Evolutionary conservation across 306 rosid genomes (phyloP).

Genomic region (Trichosanthes cucumerina): DNA sequence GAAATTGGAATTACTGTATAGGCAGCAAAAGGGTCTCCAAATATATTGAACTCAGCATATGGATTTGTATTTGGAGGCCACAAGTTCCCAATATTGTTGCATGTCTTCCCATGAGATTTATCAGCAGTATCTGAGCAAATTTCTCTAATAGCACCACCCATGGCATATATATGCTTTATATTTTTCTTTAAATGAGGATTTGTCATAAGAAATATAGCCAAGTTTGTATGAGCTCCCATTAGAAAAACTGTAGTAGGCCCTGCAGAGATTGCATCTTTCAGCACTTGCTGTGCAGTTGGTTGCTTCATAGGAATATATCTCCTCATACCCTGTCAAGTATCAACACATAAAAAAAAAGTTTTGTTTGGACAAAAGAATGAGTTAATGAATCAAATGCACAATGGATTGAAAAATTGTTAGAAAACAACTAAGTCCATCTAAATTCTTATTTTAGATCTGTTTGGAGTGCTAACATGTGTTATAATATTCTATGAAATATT

Average conservation of each 20-base stretch:
- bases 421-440: not conserved
- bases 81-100: slow-evolving; percentile 8
- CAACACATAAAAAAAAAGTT: slow-evolving; percentile 1
- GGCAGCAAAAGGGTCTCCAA: slow-evolving; percentile 94
- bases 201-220: slow-evolving; percentile 73
- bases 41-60: slow-evolving; percentile 79
- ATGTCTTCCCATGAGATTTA: slow-evolving; percentile 20
- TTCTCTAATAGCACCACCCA: slow-evolving; percentile 93
- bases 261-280: slow-evolving; percentile 62
- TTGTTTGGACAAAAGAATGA: not conserved
- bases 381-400: not conserved
- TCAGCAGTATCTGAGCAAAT: slow-evolving; percentile 51
- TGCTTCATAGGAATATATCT: slow-evolving; percentile 58
- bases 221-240: slow-evolving; percentile 72
- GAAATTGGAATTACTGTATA: slow-evolving; percentile 40
- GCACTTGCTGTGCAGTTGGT: slow-evolving; percentile 67
- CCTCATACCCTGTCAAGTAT: slow-evolving; percentile 46
- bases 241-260: slow-evolving; percentile 57
- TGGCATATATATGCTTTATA: slow-evolving; percentile 64
- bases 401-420: not conserved
- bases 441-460: not conserved
- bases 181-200: slow-evolving; percentile 71
- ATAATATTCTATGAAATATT: too few species aligned
- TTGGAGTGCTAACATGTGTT: too few species aligned
- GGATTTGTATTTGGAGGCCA: slow-evolving; percentile 35